Percentiles rank a stretch among this genome's conserved stretches.
These are phyloP conservation scores for Trifolium repens DNA, from an alignment of 306 rosid species.

Conservation along the genomic window DNA sequence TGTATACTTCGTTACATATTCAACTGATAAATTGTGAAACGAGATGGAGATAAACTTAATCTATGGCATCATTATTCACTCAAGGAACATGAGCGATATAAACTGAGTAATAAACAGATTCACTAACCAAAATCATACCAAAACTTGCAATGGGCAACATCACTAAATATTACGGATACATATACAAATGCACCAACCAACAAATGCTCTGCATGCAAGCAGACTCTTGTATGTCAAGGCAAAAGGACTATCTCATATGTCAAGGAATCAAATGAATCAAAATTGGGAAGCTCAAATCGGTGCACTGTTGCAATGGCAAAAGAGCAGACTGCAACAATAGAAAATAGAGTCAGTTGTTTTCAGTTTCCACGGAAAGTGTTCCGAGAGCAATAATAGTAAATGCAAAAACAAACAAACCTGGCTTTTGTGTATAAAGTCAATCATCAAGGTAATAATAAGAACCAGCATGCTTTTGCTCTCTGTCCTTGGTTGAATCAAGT, in stretches of 20 bases:
- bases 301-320: conserved; percentile 26
- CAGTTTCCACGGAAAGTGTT: background rate
- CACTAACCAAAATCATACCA: conserved; percentile 47
- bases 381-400: background rate
- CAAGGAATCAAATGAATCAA: conserved; percentile 38
- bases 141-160: conserved; percentile 59
- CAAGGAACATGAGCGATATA: conserved; percentile 24
- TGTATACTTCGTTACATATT: conserved; percentile 16
- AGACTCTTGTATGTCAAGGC: conserved; percentile 40
- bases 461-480: conserved; percentile 91
- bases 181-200: conserved; percentile 51
- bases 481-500: conserved; percentile 83
- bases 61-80: conserved; percentile 32
- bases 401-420: conserved; percentile 43
- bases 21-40: conserved; percentile 18
- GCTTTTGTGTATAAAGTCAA: conserved; percentile 41
- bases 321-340: conserved; percentile 46
- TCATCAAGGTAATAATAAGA: conserved; percentile 96
- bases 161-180: conserved; percentile 32
- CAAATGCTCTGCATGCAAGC: conserved; percentile 40
- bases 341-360: conserved; percentile 25
- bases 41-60: conserved; percentile 24
- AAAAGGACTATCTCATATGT: conserved; percentile 27
- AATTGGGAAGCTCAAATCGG: conserved; percentile 35
- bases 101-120: conserved; percentile 39